Percentiles rank a stretch among this genome's conserved stretches.
Conservation (phyloP, 257 asterid genomes). For the Solanum chiquidenum region DNA sequence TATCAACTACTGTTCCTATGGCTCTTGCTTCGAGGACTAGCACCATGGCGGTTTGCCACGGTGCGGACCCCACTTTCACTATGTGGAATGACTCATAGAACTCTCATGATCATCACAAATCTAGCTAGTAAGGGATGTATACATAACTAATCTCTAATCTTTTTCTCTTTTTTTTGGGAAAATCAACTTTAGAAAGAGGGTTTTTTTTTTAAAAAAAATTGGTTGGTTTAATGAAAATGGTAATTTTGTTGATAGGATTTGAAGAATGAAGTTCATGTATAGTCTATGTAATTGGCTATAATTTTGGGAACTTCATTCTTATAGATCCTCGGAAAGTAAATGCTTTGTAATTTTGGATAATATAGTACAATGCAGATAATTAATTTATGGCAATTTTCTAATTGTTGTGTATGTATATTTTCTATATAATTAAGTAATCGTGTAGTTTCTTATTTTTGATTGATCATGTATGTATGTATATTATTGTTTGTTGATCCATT, state of each 20-base stretch:
- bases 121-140: constrained; percentile 13
- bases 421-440: neutral
- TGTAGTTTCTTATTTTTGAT: neutral
- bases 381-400: constrained; percentile 12
- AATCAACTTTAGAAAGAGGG: neutral
- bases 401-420: neutral
- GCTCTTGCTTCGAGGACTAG: constrained; percentile 23
- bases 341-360: constrained; percentile 38
- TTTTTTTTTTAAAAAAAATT: neutral
- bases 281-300: constrained; percentile 32
- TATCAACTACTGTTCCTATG: constrained; percentile 30
- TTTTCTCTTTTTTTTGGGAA: neutral
- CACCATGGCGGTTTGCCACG: constrained; percentile 22
- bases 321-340: constrained; percentile 31
- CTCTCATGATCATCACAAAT: neutral
- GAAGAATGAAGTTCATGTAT: constrained; percentile 41
- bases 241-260: constrained; percentile 12
- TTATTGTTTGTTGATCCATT: neutral
- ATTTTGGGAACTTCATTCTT: constrained; percentile 60
- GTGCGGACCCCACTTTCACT: constrained; percentile 36
- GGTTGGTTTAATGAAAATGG: constrained; percentile 1
- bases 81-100: constrained; percentile 55
- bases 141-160: constrained; percentile 20
- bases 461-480: neutral
- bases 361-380: constrained; percentile 14